phyloP scores from a whole-genome alignment of 306 rosid genomes.

The Styphnolobium japonicum region DNA sequence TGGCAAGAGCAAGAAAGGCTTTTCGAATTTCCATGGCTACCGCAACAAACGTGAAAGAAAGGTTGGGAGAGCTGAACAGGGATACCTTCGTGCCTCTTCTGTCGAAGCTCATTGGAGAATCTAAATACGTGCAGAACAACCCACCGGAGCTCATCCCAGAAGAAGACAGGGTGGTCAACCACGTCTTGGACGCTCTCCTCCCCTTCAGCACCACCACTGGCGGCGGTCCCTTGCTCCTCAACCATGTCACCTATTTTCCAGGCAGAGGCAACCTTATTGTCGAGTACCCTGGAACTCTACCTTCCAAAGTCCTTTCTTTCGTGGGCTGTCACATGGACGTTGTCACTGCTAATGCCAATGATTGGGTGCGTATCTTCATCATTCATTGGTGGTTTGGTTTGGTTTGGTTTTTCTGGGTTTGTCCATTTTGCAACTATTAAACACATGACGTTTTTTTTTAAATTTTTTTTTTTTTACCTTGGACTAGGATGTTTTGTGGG shows the following conservation, averaged over 20 bases:
- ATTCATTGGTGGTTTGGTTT: no score
- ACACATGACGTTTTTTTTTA: no score
- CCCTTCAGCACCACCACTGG: conserved; percentile 75
- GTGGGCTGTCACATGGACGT: conserved; percentile 97
- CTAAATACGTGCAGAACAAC: conserved; percentile 81
- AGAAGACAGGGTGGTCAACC: conserved; percentile 73
- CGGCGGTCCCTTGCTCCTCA: conserved; percentile 71
- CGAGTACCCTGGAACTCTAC: conserved; percentile 80
- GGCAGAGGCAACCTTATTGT: conserved; percentile 81
- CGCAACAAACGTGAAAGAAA: conserved; percentile 41
- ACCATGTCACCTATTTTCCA: conserved; percentile 66
- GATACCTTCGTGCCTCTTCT: conserved; percentile 68
- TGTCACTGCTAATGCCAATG: conserved; percentile 82
- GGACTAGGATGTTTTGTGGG: no score
- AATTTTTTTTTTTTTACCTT: no score
- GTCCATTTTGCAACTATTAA: no score
- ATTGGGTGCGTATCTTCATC: conserved; percentile 71
- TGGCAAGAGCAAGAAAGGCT: no score
- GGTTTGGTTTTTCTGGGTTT: no score
- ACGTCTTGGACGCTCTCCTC: conserved; percentile 56
- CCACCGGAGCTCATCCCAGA: conserved; percentile 79
- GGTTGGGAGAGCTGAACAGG: conserved; percentile 58
- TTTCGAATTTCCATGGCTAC: conserved; percentile 63
- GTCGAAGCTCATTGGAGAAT: conserved; percentile 73
- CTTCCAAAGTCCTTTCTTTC: conserved; percentile 69